Evolutionary conservation across 164 flowering plant genomes (phyloP).

Genomic region (Aristolochia contorta): DNA sequence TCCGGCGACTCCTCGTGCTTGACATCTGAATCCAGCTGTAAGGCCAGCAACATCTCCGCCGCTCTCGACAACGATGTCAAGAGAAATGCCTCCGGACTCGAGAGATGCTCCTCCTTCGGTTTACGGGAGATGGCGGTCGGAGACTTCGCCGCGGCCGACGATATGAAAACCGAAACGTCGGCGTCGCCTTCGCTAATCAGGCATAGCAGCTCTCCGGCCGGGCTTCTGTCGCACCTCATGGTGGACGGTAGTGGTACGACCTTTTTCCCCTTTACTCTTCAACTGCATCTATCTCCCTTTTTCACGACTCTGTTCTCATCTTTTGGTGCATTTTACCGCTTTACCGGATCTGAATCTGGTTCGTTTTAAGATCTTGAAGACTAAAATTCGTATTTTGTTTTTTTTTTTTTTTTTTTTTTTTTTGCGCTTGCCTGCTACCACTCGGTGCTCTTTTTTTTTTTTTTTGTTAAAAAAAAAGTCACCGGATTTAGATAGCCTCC

Average conservation of each 20-base stretch:
- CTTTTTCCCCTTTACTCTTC: not conserved
- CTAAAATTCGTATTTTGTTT: not conserved
- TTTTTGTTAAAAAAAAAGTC: not conserved
- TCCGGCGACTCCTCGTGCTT: conserved; percentile 27
- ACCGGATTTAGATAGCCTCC: too few species aligned
- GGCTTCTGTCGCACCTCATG: conserved; percentile 41
- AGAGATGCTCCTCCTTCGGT: conserved; percentile 25
- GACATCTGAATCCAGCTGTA: conserved; percentile 24
- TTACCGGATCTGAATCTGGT: not conserved
- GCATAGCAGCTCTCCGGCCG: conserved; percentile 78
- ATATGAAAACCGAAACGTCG: conserved; percentile 17
- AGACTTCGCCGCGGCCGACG: conserved; percentile 8
- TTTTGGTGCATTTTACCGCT: not conserved
- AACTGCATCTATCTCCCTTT: not conserved
- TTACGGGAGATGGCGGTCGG: conserved; percentile 18
- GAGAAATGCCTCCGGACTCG: conserved; percentile 5
- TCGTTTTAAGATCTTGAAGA: not conserved
- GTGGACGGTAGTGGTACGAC: conserved; percentile 24
- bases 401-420: too few species aligned
- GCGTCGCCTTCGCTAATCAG: conserved; percentile 33
- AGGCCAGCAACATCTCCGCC: conserved; percentile 8
- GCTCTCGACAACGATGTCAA: not conserved
- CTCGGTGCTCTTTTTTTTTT: not conserved
- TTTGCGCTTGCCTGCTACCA: too few species aligned
- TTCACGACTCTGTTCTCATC: not conserved